Percentiles rank a stretch among this genome's conserved stretches.
These are phyloP conservation scores for Diutina mesorugosa DNA, from an alignment of 1,139 yeast genomes.

Conservation along the genomic window DNA sequence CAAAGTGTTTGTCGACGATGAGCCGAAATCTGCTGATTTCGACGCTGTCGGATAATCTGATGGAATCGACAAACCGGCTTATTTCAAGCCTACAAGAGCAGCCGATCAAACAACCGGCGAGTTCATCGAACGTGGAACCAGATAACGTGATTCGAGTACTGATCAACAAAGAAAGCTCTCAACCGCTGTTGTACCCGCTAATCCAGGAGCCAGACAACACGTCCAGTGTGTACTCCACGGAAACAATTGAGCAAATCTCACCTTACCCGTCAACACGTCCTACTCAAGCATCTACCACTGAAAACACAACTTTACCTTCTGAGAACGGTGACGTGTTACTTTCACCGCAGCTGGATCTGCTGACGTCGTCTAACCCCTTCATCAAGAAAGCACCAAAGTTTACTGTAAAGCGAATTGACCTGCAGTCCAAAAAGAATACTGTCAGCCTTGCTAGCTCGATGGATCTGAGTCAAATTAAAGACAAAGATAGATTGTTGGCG, in stretches of 20 bases:
- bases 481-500: slow-evolving; percentile 4
- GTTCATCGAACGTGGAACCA: neutral
- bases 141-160: neutral
- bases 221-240: neutral
- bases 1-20: neutral
- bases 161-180: neutral
- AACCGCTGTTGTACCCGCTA: neutral
- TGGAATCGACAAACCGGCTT: neutral
- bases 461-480: neutral
- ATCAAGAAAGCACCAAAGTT: neutral
- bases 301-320: neutral
- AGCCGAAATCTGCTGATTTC: neutral
- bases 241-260: neutral
- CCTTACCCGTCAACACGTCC: neutral
- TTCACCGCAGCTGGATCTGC: neutral
- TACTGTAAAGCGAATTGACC: neutral
- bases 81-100: neutral
- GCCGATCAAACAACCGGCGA: neutral
- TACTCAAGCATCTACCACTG: neutral
- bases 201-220: neutral
- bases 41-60: neutral
- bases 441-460: neutral
- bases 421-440: neutral
- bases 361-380: neutral
- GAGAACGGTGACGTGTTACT: neutral